A percentile compares a stretch with the other conserved stretches of the same genome.
phyloP scores from a whole-genome alignment of 352 stramenopile species.

The Phytophthora tubulina region DNA sequence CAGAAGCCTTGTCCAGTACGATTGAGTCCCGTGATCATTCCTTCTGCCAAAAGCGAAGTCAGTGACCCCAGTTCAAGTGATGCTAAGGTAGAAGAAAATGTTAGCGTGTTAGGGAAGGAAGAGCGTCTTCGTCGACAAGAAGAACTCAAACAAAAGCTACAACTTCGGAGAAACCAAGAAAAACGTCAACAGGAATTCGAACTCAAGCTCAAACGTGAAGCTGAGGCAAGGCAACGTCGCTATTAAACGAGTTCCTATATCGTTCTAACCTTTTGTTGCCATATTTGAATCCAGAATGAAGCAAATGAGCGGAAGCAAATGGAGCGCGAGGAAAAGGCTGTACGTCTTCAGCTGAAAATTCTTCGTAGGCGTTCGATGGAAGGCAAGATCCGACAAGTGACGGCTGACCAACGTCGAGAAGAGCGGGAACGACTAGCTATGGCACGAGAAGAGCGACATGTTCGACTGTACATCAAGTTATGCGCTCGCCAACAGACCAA shows the following conservation, averaged over 20 bases:
- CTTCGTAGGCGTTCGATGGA: slow-evolving; percentile 60
- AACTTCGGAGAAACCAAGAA: slow-evolving; percentile 43
- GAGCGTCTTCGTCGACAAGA: slow-evolving; percentile 49
- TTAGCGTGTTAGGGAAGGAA: slow-evolving; percentile 23
- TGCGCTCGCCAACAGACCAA: slow-evolving; percentile 34
- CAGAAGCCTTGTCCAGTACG: slow-evolving; percentile 55
- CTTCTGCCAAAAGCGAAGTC: slow-evolving; percentile 8
- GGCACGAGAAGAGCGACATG: slow-evolving; percentile 75
- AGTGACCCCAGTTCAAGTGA: slow-evolving; percentile 2
- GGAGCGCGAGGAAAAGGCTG: slow-evolving; percentile 76
- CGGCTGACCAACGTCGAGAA: slow-evolving; percentile 68
- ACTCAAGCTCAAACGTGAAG: slow-evolving; percentile 43
- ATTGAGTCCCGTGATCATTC: slow-evolving; percentile 49
- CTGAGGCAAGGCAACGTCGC: slow-evolving; percentile 36
- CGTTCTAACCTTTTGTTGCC: slow-evolving; percentile 12
- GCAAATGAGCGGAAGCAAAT: slow-evolving; percentile 66
- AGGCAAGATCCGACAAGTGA: slow-evolving; percentile 54
- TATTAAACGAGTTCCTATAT: background rate
- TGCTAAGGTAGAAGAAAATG: slow-evolving; percentile 6
- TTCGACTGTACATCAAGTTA: slow-evolving; percentile 61
- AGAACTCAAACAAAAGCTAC: slow-evolving; percentile 60
- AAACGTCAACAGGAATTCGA: slow-evolving; percentile 53
- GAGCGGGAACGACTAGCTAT: slow-evolving; percentile 72
- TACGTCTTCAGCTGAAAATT: slow-evolving; percentile 65
- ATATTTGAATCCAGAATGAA: slow-evolving; percentile 50